phyloP scores from a whole-genome alignment of 208 protist species.

The Porcisia hertigi region DNA sequence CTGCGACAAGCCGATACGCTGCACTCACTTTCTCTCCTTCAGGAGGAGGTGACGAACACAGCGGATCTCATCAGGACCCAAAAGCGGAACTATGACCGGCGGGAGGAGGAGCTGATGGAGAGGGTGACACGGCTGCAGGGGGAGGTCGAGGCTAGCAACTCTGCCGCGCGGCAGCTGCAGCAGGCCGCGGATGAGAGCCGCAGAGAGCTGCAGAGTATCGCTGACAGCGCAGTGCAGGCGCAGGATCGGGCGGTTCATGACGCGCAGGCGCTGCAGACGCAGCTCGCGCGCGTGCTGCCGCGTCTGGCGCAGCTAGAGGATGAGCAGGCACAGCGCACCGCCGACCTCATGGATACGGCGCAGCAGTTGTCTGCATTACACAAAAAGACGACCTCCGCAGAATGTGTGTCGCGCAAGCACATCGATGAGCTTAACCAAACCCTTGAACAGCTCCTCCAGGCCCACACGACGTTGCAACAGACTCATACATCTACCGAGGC shows the following conservation, averaged over 20 bases:
- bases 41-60: constrained; percentile 33
- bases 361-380: constrained; percentile 57
- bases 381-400: constrained; percentile 39
- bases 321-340: constrained; percentile 46
- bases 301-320: constrained; percentile 59
- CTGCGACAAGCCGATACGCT: constrained; percentile 44
- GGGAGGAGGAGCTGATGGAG: constrained; percentile 37
- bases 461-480: constrained; percentile 42
- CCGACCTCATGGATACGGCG: constrained; percentile 60
- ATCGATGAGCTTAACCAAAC: constrained; percentile 49
- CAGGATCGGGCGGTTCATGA: constrained; percentile 38
- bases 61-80: constrained; percentile 37
- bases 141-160: constrained; percentile 33
- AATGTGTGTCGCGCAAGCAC: constrained; percentile 48
- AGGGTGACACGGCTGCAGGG: constrained; percentile 41
- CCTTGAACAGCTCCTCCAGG: constrained; percentile 41
- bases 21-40: constrained; percentile 37
- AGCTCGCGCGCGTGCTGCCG: constrained; percentile 49
- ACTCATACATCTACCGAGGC: constrained; percentile 38
- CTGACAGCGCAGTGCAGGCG: constrained; percentile 25
- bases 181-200: constrained; percentile 27
- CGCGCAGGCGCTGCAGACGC: constrained; percentile 35
- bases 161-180: constrained; percentile 24
- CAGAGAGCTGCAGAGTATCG: constrained; percentile 25
- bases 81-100: constrained; percentile 43